Evolutionary conservation across 495 filamentous ascomycete genomes (phyloP), one percentile per base, ranked within the genome.

Genomic region (Jackrogersella minutella): DNA sequence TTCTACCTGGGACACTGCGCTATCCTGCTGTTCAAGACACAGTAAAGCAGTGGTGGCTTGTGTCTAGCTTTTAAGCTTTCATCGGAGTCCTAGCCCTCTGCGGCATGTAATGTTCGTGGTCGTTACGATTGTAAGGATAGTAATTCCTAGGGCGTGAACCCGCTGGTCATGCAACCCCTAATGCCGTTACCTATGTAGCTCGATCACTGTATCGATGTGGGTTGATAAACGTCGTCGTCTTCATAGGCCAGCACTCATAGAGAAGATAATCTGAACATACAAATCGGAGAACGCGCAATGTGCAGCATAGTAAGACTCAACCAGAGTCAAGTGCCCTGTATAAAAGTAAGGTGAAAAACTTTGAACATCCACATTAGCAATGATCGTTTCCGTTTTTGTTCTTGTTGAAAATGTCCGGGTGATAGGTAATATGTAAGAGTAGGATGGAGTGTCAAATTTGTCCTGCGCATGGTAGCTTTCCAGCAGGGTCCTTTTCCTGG

Each of bases 1-100:
- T 99, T 99, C 85, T 98, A 98, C 81, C 91, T 98, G 62, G 95
- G 95, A 47, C 95, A 97, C 84, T 97, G 92, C 77, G 95, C 95
- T 16, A 97, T 99, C 72, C 88, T 99, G 40, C 88, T 99, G 55
- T 99, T 98, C 87, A 99, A 99, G 87, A 99, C 95, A 21, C 93
- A 97, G 84, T 97, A 86, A 81, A 70, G 28, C 58, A 46, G 43
- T 36, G 14, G 30, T 34, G 31, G 57, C 31, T 43, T 26, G 11
- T 11, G 13, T 60, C 51, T 5, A 56, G 34, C n/a, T 11, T 10
- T 37, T 26, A 37, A 36, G 17, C 26, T 40, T 44, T 60, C 39
- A 19, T 30, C 28, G 5, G 14, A 16, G 6, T 52, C 16, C 26
- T 16, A 26, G 44, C 16, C 24, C 40, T 21, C 41, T 2, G 30